These are phyloP conservation scores for Ophiosphaerella herpotricha DNA, from an alignment of 2,329 filamentous ascomycete species.

Conservation along the genomic window DNA sequence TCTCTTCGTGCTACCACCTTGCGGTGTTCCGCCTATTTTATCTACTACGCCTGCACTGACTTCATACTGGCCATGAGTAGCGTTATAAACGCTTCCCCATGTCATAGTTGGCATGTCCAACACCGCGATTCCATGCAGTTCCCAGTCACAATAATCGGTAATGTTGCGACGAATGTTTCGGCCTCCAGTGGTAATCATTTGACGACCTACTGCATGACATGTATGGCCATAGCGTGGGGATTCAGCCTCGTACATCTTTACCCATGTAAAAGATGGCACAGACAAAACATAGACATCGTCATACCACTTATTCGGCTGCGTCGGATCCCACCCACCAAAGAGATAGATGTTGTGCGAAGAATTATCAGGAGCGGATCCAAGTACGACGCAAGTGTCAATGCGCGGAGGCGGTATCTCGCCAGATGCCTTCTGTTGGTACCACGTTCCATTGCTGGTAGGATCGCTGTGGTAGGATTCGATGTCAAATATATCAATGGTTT, in stretches of 20 bases:
- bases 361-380: slow-evolving; percentile 50
- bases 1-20: slow-evolving; percentile 7
- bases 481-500: slow-evolving; percentile 48
- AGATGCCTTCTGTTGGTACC: slow-evolving; percentile 51
- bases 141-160: slow-evolving; percentile 21
- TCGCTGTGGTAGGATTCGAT: slow-evolving; percentile 37
- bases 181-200: slow-evolving; percentile 52
- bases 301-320: slow-evolving; percentile 23
- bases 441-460: slow-evolving; percentile 38
- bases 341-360: slow-evolving; percentile 55
- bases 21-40: slow-evolving; percentile 13
- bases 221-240: slow-evolving; percentile 48
- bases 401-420: slow-evolving; percentile 49
- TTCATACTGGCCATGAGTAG: slow-evolving; percentile 39
- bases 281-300: slow-evolving; percentile 55
- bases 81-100: slow-evolving; percentile 20
- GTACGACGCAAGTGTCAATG: slow-evolving; percentile 52
- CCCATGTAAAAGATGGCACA: slow-evolving; percentile 54
- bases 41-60: slow-evolving; percentile 6
- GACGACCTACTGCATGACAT: slow-evolving; percentile 48
- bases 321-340: slow-evolving; percentile 54
- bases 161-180: slow-evolving; percentile 44
- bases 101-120: slow-evolving; percentile 15
- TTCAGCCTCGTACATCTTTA: slow-evolving; percentile 43
- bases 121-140: slow-evolving; percentile 17